Evolutionary conservation across 2,329 filamentous ascomycete species (phyloP).

Genomic region (Clonostachys sp.): DNA sequence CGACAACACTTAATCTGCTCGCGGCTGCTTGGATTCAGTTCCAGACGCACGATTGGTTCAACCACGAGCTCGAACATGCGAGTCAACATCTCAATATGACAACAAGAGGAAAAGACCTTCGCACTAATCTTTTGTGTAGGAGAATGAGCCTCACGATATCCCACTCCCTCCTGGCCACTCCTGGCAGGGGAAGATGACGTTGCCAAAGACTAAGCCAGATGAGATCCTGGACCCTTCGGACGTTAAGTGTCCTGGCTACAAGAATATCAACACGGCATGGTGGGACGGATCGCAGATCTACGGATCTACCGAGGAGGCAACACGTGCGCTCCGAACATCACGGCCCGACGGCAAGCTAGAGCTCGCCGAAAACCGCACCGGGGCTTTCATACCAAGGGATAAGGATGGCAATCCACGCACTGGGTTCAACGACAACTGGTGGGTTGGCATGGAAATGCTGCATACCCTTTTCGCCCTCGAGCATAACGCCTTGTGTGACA

Average conservation of each 20-base stretch:
- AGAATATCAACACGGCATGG: slow-evolving; percentile 35
- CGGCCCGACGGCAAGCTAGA: slow-evolving; percentile 29
- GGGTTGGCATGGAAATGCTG: slow-evolving; percentile 38
- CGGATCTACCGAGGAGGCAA: slow-evolving; percentile 29
- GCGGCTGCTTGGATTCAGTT: slow-evolving; percentile 46
- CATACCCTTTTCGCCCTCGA: slow-evolving; percentile 40
- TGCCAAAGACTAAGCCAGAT: slow-evolving; percentile 27
- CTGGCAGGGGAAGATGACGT: slow-evolving; percentile 27
- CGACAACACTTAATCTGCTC: slow-evolving; percentile 36
- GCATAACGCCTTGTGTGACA: slow-evolving; percentile 37
- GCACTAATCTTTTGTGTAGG: background rate
- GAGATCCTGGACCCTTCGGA: slow-evolving; percentile 25
- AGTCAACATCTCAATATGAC: slow-evolving; percentile 4
- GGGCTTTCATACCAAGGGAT: slow-evolving; percentile 31
- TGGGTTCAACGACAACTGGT: slow-evolving; percentile 39
- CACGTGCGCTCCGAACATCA: slow-evolving; percentile 23
- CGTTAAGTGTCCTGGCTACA: slow-evolving; percentile 28
- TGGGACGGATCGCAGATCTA: slow-evolving; percentile 43
- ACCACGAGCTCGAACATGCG: slow-evolving; percentile 13
- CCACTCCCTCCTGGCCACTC: slow-evolving; percentile 23
- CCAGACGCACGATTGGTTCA: slow-evolving; percentile 36
- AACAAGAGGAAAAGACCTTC: background rate
- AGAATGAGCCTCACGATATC: slow-evolving; percentile 15
- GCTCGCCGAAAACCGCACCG: slow-evolving; percentile 21
- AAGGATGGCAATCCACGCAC: slow-evolving; percentile 27